These are phyloP conservation scores for Cryptosporidium muris DNA, from an alignment of 169 alveolate genomes.

Conservation along the genomic window DNA sequence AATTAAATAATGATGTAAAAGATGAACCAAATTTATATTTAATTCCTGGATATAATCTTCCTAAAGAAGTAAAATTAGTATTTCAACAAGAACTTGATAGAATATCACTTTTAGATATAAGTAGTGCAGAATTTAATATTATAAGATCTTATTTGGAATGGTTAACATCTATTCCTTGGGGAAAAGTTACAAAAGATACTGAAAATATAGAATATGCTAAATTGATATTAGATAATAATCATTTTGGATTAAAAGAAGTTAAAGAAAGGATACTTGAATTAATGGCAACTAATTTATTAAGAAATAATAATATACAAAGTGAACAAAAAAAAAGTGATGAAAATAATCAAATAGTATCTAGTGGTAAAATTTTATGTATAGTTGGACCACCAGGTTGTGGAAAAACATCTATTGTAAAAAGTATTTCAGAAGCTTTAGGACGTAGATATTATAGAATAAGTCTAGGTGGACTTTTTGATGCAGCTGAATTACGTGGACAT, in stretches of 20 bases:
- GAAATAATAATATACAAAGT: conserved; percentile 18
- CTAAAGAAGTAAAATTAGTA: conserved; percentile 7
- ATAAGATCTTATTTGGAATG: conserved; percentile 81
- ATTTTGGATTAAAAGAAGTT: conserved; percentile 91
- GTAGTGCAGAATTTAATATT: conserved; percentile 79
- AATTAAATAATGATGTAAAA: no score
- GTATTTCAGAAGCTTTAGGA: conserved; percentile 88
- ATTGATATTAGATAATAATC: conserved; percentile 85
- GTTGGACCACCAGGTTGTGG: conserved; percentile 98
- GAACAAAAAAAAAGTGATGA: conserved; percentile 6
- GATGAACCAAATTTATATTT: no score
- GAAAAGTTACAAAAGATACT: conserved; percentile 77
- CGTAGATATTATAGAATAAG: conserved; percentile 86
- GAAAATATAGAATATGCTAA: conserved; percentile 72
- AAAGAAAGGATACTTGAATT: conserved; percentile 91
- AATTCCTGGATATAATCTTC: no score
- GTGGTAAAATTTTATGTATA: conserved; percentile 91
- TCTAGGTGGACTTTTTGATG: conserved; percentile 91
- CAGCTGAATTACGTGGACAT: conserved; percentile 93
- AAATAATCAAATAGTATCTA: background rate
- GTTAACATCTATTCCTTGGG: conserved; percentile 81
- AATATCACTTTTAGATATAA: conserved; percentile 78
- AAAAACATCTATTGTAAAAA: conserved; percentile 92
- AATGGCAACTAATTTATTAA: conserved; percentile 89
- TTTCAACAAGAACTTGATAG: conserved; percentile 78